Evolutionary conservation across 2,329 filamentous ascomycete species (phyloP), one percentile per base, ranked within the genome.

Genomic region (Huntiella abstrusa): DNA sequence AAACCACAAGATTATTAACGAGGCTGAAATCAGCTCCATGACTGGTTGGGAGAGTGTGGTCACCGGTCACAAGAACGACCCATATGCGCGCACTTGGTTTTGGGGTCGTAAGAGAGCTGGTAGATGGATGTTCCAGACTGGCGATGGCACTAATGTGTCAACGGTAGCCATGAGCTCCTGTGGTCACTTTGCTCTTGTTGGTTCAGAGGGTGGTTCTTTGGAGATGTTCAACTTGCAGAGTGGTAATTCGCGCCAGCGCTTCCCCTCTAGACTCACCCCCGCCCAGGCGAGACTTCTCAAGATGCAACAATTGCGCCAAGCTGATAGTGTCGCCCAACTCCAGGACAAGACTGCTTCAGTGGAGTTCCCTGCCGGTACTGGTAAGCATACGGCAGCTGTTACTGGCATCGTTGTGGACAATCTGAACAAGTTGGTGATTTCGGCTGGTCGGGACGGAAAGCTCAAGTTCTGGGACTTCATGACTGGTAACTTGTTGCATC

Each of bases 201-300:
- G 91, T 1, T 95, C 88, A 1, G 76, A 75, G 28, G 77, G 72
- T 34, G 91, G 91, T 37, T 75, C 77, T 33, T 78, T 98, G 47
- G 86, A 95, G 59, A 88, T 93, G 80, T 96, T 83, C 71, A 98
- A 98, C 59, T 67, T 98, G 49, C 91, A 98, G 60, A 96, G 91
- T 39, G 91, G 91, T 39, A 68, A 80, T 15, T 84, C 92, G 60
- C 78, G 88, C 49, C 85, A 92, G 56, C 76, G 81, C 13, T 98
- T 93, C 60, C 91, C 91, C 0, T 77, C 84, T 6, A 74, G 73
- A 39, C 62, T 92, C 40, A 87, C 81, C 1, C 80, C 81, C 1
- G 75, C 76, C 0, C 84, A 93, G 62, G 81, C 83, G 2, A 78
- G 81, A 53, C 80, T 83, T 57, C 60, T 87, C 42, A 83, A 80